A percentile compares a stretch with the other conserved stretches of the same genome.
These are phyloP conservation scores for Oenanthe javanica DNA, from an alignment of 140 eudicot species.

Conservation along the genomic window DNA sequence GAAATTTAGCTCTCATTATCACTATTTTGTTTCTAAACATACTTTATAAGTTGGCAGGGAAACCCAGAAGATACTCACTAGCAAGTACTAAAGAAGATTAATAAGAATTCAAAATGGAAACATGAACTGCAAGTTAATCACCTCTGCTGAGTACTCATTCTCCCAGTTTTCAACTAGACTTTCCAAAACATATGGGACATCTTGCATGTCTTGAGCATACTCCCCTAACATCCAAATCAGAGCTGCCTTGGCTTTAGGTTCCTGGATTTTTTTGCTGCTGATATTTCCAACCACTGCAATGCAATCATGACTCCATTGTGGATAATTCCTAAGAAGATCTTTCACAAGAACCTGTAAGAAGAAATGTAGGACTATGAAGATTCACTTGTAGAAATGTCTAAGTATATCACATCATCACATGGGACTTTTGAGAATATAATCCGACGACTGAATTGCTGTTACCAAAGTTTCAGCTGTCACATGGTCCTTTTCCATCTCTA, in stretches of 20 bases:
- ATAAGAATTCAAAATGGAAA: neutral
- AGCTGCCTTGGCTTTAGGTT: constrained; percentile 98
- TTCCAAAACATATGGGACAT: constrained; percentile 90
- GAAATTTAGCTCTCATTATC: neutral
- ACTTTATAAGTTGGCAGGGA: neutral
- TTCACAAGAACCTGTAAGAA: constrained; percentile 79
- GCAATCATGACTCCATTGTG: constrained; percentile 99
- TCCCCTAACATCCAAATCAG: constrained; percentile 99
- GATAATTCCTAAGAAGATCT: constrained; percentile 91
- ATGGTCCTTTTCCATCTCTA: constrained; percentile 97
- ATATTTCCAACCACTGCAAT: constrained; percentile 97
- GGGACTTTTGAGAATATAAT: neutral
- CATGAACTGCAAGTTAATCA: too few relatives aligned
- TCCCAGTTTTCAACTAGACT: constrained; percentile 86
- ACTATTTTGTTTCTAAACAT: neutral
- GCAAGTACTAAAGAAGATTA: neutral
- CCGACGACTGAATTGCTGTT: constrained; percentile 1
- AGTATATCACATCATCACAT: neutral
- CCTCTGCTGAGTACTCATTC: constrained; percentile 64
- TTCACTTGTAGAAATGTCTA: neutral
- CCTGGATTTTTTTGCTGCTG: constrained; percentile 91
- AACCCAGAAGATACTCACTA: neutral
- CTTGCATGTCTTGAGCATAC: constrained; percentile 96
- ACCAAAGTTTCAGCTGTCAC: constrained; percentile 98
- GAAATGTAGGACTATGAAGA: neutral